Base-by-base conservation (phyloP, 1,284 basidiomycete species). In the Pseudozyma flocculosa region DNA sequence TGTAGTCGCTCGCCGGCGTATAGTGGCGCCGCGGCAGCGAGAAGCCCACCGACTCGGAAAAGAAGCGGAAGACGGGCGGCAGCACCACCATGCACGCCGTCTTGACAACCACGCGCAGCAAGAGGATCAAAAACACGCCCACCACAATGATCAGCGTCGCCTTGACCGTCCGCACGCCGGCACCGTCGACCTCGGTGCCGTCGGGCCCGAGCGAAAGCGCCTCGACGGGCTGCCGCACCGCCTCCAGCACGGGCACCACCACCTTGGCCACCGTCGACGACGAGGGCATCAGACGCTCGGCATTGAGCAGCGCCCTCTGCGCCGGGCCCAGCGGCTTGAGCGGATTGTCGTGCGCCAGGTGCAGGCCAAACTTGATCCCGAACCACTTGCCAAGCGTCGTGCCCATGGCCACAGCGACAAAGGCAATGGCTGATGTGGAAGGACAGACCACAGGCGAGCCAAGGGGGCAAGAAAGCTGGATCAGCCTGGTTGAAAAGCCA, bases 341-440 rank as follows among this genome's bases (percentile, higher is more conserved):
- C 22, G 30, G 38, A 43, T 38, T 15, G 23, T 46, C 23, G 29
- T 43, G 22, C 23, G 43, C 40, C 39, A 41, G 45, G 32, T 32
- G 14, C 34, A 47, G 30, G 38, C 60, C 24, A n/a, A 40, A n/a
- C 10, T 29, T 29, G 24, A 68, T 45, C 14, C 58, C 48, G 17
- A 46, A 82, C 87, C 89, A 92, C 46, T 84, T 81, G 0, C 85
- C 86, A 1, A 92, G 75, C 19, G 85, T 81, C n/a, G 84, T 81
- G 18, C 94, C 94, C 47, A 89, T 82, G 15, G 90, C 83, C 40
- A 93, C 92, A 13, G 89, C 87, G 21, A 90, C 80, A 68, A 94
- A 89, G 0, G 94, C 92, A 49, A 96, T 94, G 4, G 92, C 90
- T n/a, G n/a, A n/a, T n/a, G n/a, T n/a, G n/a, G n/a, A n/a, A n/a